A percentile compares a stretch with the other conserved stretches of the same genome.
Evolutionary conservation across 495 filamentous ascomycete species (phyloP).

Genomic region (Penicillium roqueforti): DNA sequence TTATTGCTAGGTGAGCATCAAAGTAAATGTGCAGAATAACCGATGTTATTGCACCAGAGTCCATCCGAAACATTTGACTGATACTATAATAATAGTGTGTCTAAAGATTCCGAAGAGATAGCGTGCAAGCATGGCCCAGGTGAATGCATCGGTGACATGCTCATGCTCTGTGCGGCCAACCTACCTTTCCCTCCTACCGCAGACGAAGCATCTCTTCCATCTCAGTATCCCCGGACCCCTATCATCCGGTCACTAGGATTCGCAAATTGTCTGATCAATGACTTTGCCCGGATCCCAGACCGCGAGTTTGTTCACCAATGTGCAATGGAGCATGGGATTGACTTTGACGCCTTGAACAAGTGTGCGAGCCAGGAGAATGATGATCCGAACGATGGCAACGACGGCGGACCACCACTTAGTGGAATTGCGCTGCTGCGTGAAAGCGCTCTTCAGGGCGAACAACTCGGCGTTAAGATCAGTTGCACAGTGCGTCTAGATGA

Average conservation of each 20-base stretch:
- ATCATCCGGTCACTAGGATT: slow-evolving; percentile 88
- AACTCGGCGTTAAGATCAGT: slow-evolving; percentile 70
- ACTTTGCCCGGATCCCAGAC: slow-evolving; percentile 71
- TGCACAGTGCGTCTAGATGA: slow-evolving; percentile 84
- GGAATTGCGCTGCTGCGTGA: slow-evolving; percentile 64
- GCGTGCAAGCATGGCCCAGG: slow-evolving; percentile 80
- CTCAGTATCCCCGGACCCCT: slow-evolving; percentile 47
- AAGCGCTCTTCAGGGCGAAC: slow-evolving; percentile 66
- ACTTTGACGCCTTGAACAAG: slow-evolving; percentile 76
- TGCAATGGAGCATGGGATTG: slow-evolving; percentile 80
- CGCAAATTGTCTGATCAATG: slow-evolving; percentile 73
- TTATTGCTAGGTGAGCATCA: slow-evolving; percentile 68
- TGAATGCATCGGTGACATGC: slow-evolving; percentile 92
- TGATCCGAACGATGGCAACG: slow-evolving; percentile 54
- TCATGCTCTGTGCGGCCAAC: slow-evolving; percentile 82
- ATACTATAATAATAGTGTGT: slow-evolving; percentile 24
- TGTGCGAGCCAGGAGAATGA: slow-evolving; percentile 57
- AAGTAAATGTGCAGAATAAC: neutral
- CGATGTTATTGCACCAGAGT: neutral
- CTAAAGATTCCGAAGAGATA: slow-evolving; percentile 36
- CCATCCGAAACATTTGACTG: neutral
- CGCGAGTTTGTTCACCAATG: slow-evolving; percentile 73
- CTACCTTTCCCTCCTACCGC: slow-evolving; percentile 42
- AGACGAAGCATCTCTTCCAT: slow-evolving; percentile 25
- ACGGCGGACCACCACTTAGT: slow-evolving; percentile 41